Base-by-base conservation (phyloP, 148 eudicot genomes). In the Rhododendron henanense region DNA sequence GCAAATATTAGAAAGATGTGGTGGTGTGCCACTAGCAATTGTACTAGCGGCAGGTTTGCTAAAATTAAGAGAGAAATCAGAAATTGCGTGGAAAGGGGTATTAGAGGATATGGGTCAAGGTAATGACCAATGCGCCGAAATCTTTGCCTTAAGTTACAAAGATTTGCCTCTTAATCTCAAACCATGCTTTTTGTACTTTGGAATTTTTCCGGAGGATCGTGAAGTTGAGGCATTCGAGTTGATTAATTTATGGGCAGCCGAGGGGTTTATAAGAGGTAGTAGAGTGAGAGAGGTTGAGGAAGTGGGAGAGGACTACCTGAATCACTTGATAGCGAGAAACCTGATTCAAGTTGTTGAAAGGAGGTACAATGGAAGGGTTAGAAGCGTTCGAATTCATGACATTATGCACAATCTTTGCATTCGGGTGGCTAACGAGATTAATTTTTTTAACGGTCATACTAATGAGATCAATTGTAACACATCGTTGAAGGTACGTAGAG, bases 11-110 rank as follows among this genome's bases (percentile, higher is more conserved):
- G 31, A 47, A 78, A 45, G 14, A 61, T 78, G 86, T 6, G 25
- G 41, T 5, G 86, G 88, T n/a, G 61, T 87, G 25, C 88, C 83
- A 8, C 48, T 87, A 0, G 85, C 83, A n/a, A 78, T 87, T 63
- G 83, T 55, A 61, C 48, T 86, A 41, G 47, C 81, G 15, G 75
- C 59, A 39, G 53, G 88, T 16, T 73, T 86, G 53, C 28, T 78
- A 39, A 9, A 5, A 41, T 16, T 3, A 13, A 61, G 45, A 23
- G 79, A 78, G 47, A 83, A 73, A 50, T 16, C 35, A 10, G 21
- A 63, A 45, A 1, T 31, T 14, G 75, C 16, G 14, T 86, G 88
- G 88, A 57, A 37, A 21, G 81, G 25, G 44, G 78, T 86, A 57
- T 81, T 86, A 16, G 31, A 59, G 1, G 8, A 25, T 28, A 82